phyloP scores from a whole-genome alignment of 495 filamentous ascomycete genomes.

The Talaromyces wortmannii region DNA sequence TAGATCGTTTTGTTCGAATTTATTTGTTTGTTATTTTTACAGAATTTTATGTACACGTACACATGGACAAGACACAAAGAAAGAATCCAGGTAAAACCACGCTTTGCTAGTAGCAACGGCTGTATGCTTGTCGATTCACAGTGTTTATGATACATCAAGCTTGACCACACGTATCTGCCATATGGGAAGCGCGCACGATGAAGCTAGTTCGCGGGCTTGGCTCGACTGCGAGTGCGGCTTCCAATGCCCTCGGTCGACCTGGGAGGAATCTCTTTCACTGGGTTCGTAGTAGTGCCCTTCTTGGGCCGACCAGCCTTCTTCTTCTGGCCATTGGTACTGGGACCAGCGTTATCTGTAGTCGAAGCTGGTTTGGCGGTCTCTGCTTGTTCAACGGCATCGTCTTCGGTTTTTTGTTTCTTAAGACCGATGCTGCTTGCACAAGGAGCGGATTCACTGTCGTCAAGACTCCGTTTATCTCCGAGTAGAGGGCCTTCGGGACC shows the following conservation, averaged over 20 bases:
- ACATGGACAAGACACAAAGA: too few species aligned
- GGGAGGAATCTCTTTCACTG: slow-evolving; percentile 14
- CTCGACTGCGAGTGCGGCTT: slow-evolving; percentile 35
- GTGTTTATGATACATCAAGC: too few species aligned
- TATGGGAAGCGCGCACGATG: background rate
- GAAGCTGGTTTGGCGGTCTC: background rate
- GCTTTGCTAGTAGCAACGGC: too few species aligned
- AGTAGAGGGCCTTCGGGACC: background rate
- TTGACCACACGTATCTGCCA: too few species aligned
- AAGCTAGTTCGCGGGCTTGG: slow-evolving; percentile 12
- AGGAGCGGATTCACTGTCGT: slow-evolving; percentile 7
- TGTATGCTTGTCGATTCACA: too few species aligned
- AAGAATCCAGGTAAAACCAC: too few species aligned
- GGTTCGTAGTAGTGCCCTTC: slow-evolving; percentile 19
- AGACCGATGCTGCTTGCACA: slow-evolving; percentile 10
- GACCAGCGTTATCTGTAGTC: slow-evolving; percentile 8
- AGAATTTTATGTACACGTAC: too few species aligned
- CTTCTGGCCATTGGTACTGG: slow-evolving; percentile 12
- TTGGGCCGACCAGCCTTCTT: slow-evolving; percentile 26
- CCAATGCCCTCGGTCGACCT: slow-evolving; percentile 29
- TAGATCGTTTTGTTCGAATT: too few species aligned
- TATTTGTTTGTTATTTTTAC: too few species aligned
- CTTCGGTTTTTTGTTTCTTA: slow-evolving; percentile 25
- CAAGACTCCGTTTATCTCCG: slow-evolving; percentile 24
- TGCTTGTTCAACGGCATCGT: background rate